Evolutionary conservation across 1,284 basidiomycete species (phyloP).

Genomic region (Trichosporon coremiiforme): DNA sequence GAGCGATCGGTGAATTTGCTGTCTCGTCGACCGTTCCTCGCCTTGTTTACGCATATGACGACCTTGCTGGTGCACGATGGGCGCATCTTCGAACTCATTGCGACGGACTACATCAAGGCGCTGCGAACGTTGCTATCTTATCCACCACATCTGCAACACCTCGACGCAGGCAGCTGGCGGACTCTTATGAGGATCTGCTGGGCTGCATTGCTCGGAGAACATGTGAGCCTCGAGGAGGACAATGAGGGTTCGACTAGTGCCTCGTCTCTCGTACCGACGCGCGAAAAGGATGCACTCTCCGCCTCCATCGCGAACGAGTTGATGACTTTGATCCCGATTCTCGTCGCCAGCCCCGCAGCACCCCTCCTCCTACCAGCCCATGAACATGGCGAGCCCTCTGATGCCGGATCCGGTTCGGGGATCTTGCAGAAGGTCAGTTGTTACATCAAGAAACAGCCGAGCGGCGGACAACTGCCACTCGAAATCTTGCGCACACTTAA

Average conservation of each 20-base stretch:
- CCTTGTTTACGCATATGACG: constrained; percentile 67
- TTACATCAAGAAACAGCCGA: constrained; percentile 65
- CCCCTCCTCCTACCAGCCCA: constrained; percentile 40
- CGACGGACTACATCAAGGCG: constrained; percentile 78
- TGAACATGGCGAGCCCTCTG: neutral
- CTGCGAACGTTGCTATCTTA: constrained; percentile 67
- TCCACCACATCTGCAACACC: constrained; percentile 74
- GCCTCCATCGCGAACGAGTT: constrained; percentile 59
- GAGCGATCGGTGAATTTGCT: constrained; percentile 46
- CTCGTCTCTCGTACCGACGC: constrained; percentile 35
- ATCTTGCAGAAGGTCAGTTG: constrained; percentile 68
- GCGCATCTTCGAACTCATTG: constrained; percentile 66
- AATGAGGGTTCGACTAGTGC: constrained; percentile 36
- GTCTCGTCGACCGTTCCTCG: constrained; percentile 39
- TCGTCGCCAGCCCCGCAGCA: constrained; percentile 62
- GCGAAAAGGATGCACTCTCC: neutral
- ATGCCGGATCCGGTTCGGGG: constrained; percentile 57
- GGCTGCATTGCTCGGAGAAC: constrained; percentile 71
- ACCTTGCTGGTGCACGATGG: constrained; percentile 65
- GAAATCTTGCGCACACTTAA: constrained; percentile 71
- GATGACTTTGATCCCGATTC: constrained; percentile 66
- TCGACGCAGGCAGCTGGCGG: constrained; percentile 70
- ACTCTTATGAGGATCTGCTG: constrained; percentile 70
- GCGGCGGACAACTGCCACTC: constrained; percentile 72
- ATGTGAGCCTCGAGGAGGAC: constrained; percentile 55